Conservation (phyloP, 208 protist genomes). For the Leishmania aethiopica region DNA sequence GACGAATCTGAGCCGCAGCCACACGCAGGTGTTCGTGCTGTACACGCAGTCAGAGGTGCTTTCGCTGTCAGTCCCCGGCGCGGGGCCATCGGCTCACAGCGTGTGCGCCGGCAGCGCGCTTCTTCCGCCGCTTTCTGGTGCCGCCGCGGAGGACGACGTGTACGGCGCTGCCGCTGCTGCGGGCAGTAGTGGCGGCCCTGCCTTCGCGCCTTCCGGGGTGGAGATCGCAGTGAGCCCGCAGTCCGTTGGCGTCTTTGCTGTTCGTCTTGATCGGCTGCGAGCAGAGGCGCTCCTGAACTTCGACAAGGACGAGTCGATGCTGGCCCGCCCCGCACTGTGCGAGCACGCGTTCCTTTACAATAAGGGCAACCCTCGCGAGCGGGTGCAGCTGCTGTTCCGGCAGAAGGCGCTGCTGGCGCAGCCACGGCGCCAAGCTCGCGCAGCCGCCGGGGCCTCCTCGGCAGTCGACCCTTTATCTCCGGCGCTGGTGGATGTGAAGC, state of each 20-base stretch:
- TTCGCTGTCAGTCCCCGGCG: slow-evolving; percentile 15
- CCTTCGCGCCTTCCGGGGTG: slow-evolving; percentile 2
- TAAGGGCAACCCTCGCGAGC: slow-evolving; percentile 71
- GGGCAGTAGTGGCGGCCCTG: background rate
- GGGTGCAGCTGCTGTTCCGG: slow-evolving; percentile 45
- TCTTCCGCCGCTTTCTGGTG: slow-evolving; percentile 7
- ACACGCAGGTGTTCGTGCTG: slow-evolving; percentile 36
- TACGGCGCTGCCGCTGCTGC: background rate
- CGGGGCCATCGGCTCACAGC: background rate
- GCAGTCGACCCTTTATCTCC: slow-evolving; percentile 11
- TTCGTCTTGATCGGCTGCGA: slow-evolving; percentile 65
- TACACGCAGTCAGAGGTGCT: slow-evolving; percentile 47
- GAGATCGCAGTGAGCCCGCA: slow-evolving; percentile 40
- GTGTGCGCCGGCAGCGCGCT: slow-evolving; percentile 10
- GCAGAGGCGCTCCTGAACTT: slow-evolving; percentile 67
- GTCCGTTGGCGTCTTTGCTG: slow-evolving; percentile 49
- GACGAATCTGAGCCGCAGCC: slow-evolving; percentile 28
- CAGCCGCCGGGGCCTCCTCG: slow-evolving; percentile 1
- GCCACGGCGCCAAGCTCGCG: slow-evolving; percentile 10
- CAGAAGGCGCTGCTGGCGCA: slow-evolving; percentile 28
- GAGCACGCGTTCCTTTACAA: slow-evolving; percentile 81
- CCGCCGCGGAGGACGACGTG: slow-evolving; percentile 9
- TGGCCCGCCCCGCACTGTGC: slow-evolving; percentile 41
- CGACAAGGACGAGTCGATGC: slow-evolving; percentile 53
- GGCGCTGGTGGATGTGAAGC: slow-evolving; percentile 28